Conservation (phyloP, 768 basidiomycete species). For the Fibroporia radiculosa region DNA sequence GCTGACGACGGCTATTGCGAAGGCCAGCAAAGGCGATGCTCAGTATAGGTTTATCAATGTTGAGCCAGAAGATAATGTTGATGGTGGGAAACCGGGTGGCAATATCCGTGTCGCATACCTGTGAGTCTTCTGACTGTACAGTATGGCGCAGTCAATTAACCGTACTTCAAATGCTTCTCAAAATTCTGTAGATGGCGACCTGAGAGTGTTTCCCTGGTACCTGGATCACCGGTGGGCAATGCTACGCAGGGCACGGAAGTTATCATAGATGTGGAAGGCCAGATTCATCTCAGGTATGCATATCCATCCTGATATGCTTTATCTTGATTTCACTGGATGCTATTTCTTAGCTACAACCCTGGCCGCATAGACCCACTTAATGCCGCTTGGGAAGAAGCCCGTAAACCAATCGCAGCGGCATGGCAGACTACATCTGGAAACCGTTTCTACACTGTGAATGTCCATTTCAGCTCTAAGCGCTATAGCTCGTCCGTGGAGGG, state of each 20-base stretch:
- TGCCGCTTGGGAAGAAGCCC: slow-evolving; percentile 43
- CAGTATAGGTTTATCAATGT: slow-evolving; percentile 44
- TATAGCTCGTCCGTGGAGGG: slow-evolving; percentile 49
- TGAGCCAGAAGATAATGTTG: slow-evolving; percentile 43
- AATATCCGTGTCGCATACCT: slow-evolving; percentile 56
- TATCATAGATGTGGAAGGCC: slow-evolving; percentile 22
- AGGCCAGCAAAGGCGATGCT: slow-evolving; percentile 25
- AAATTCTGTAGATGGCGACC: slow-evolving; percentile 34
- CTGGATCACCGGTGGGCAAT: slow-evolving; percentile 38
- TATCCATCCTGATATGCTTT: not conserved
- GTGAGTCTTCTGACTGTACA: slow-evolving; percentile 23
- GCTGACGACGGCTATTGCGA: slow-evolving; percentile 41
- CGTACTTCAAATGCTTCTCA: not conserved
- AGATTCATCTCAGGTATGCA: slow-evolving; percentile 35
- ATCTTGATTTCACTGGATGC: not conserved
- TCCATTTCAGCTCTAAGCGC: slow-evolving; percentile 52
- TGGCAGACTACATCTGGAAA: slow-evolving; percentile 41
- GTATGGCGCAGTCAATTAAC: not conserved
- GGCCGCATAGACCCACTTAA: slow-evolving; percentile 54
- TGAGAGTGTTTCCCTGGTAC: slow-evolving; percentile 39
- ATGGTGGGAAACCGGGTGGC: slow-evolving; percentile 55
- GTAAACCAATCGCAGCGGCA: slow-evolving; percentile 53
- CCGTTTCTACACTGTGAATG: slow-evolving; percentile 50
- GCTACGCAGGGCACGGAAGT: slow-evolving; percentile 38
- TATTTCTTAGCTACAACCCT: slow-evolving; percentile 43